Percentiles rank a stretch among this genome's conserved stretches.
These are phyloP conservation scores for Fusarium subtropicale DNA, from an alignment of 2,329 filamentous ascomycete species.

Conservation along the genomic window DNA sequence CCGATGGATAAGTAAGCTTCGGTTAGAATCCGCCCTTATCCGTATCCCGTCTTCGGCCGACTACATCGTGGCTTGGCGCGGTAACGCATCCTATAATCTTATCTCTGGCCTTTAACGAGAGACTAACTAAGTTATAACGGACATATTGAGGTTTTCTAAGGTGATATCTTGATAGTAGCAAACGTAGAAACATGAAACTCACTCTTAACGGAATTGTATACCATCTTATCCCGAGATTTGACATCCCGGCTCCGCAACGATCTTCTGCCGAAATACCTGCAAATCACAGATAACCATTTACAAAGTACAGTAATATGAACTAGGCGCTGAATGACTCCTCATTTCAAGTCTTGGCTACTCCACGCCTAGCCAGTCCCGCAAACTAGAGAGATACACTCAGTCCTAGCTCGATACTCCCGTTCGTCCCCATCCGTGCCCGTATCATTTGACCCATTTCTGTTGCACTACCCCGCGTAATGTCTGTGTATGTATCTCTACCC, in stretches of 20 bases:
- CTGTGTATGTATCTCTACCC: not conserved
- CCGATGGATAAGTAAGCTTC: not conserved
- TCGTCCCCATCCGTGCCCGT: conserved; percentile 1
- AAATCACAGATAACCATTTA: not conserved
- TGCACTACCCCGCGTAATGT: not conserved
- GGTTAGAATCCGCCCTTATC: not conserved
- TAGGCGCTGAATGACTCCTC: too few species aligned
- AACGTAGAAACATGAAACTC: not conserved
- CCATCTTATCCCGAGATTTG: not conserved
- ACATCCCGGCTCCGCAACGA: not conserved
- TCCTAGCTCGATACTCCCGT: not conserved
- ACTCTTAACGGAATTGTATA: not conserved
- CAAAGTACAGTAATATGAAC: not conserved
- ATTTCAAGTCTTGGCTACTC: not conserved
- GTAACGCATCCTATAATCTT: not conserved
- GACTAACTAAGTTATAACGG: not conserved
- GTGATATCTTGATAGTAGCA: too few species aligned
- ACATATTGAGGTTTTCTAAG: not conserved
- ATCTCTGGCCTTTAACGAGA: not conserved
- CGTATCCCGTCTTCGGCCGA: not conserved
- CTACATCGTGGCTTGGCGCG: not conserved
- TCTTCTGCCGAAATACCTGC: not conserved
- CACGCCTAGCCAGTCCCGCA: not conserved
- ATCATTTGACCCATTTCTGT: not conserved
- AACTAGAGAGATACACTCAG: not conserved